Percentiles rank a stretch among this genome's conserved stretches.
Conservation (phyloP, 1,284 basidiomycete species). For the Singerocomus rubriflavus region DNA sequence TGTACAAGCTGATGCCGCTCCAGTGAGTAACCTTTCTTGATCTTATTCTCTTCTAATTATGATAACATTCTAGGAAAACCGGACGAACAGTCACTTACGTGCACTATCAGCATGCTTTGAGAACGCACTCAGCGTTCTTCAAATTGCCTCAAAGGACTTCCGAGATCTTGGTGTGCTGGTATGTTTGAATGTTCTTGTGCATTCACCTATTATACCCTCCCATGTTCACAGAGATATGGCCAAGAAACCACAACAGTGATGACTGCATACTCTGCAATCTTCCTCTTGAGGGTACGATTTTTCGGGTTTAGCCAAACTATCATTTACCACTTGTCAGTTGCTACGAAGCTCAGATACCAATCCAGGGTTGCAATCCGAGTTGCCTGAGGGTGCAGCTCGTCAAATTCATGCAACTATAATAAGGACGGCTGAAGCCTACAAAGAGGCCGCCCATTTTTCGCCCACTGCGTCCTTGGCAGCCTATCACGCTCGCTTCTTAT, state of each 20-base stretch:
- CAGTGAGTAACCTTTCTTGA: conserved; percentile 38
- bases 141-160: conserved; percentile 70
- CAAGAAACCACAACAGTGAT: conserved; percentile 80
- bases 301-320: background rate
- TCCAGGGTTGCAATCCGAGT: conserved; percentile 44
- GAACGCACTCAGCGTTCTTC: conserved; percentile 65
- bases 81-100: conserved; percentile 56
- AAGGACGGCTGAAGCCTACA: conserved; percentile 70
- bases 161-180: conserved; percentile 73
- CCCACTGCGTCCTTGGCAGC: conserved; percentile 58
- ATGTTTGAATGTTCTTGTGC: conserved; percentile 27
- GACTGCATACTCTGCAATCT: conserved; percentile 80
- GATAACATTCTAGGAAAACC: conserved; percentile 36
- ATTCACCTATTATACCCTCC: background rate
- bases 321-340: conserved; percentile 42
- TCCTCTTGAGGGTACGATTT: conserved; percentile 60
- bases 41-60: conserved; percentile 4
- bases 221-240: conserved; percentile 63
- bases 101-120: conserved; percentile 69
- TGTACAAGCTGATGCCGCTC: conserved; percentile 57
- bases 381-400: conserved; percentile 53
- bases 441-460: conserved; percentile 61
- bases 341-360: conserved; percentile 57
- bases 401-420: conserved; percentile 64
- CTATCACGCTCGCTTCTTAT: conserved; percentile 74